Evolutionary conservation across 2,329 filamentous ascomycete species (phyloP).

Genomic region (Dendryphion nanum): DNA sequence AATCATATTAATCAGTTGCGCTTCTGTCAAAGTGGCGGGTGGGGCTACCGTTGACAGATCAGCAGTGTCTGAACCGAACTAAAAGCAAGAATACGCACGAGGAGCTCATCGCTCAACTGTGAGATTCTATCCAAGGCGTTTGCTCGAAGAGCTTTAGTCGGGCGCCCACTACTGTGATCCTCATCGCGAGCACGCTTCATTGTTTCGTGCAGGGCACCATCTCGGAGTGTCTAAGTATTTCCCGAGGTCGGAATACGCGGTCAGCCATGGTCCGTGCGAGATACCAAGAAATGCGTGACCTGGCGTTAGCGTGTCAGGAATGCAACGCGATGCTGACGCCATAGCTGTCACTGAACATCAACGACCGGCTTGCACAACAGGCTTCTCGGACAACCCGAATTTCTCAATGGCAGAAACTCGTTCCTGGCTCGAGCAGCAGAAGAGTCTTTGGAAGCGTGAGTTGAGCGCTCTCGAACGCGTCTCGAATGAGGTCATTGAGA

Average conservation of each 20-base stretch:
- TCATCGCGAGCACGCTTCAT: conserved; percentile 42
- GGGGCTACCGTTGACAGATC: conserved; percentile 56
- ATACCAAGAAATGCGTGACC: too few relatives aligned
- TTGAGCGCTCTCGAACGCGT: conserved; percentile 12
- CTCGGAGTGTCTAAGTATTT: too few relatives aligned
- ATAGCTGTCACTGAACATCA: too few relatives aligned
- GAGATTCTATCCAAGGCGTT: conserved; percentile 62
- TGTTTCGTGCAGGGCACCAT: conserved; percentile 3
- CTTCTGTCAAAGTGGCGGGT: background rate
- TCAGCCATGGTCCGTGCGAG: too few relatives aligned
- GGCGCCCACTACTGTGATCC: conserved; percentile 21
- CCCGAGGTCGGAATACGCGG: too few relatives aligned
- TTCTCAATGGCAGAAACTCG: too few relatives aligned
- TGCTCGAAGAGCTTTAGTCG: conserved; percentile 48
- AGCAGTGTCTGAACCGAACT: conserved; percentile 70
- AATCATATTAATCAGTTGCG: background rate
- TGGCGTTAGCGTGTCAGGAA: too few relatives aligned
- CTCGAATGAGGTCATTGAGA: conserved; percentile 33
- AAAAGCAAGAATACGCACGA: conserved; percentile 78
- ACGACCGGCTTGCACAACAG: too few relatives aligned
- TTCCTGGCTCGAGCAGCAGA: conserved; percentile 30
- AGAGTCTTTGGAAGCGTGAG: conserved; percentile 21
- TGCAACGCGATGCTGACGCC: too few relatives aligned
- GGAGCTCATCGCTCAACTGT: conserved; percentile 78
- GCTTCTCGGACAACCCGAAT: too few relatives aligned